Evolutionary conservation across 148 eudicot genomes (phyloP).

Genomic region (Selenicereus undatus): DNA sequence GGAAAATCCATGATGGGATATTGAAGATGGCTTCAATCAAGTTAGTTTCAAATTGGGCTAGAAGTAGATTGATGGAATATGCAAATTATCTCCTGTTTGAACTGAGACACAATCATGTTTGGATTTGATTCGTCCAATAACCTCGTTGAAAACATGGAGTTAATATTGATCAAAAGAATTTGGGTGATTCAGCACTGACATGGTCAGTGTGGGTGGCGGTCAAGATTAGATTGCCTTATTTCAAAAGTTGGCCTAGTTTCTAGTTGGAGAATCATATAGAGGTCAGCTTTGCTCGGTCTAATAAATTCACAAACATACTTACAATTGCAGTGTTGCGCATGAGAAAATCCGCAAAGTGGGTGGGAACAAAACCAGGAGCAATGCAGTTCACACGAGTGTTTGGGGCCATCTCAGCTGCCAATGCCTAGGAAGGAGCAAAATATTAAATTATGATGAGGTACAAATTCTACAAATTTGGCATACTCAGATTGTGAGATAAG

Average conservation of each 20-base stretch:
- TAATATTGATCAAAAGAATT: too few relatives aligned
- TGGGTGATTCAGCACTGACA: not conserved
- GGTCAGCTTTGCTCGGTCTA: not conserved
- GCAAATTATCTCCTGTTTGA: not conserved
- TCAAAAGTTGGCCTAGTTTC: not conserved
- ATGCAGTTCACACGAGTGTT: slow-evolving; percentile 87
- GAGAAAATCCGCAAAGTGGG: slow-evolving; percentile 59
- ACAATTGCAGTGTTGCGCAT: slow-evolving; percentile 46
- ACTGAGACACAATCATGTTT: not conserved
- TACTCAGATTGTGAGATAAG: not conserved
- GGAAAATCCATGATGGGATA: not conserved
- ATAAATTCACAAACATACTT: slow-evolving; percentile 24
- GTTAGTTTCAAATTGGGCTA: not conserved
- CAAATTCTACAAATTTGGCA: not conserved
- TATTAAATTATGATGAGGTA: not conserved
- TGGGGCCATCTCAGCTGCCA: slow-evolving; percentile 92
- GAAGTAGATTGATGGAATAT: not conserved
- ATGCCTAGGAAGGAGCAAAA: slow-evolving; percentile 41
- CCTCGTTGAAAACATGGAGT: too few relatives aligned
- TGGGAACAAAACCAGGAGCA: slow-evolving; percentile 96
- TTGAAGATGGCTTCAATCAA: not conserved
- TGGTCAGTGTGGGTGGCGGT: not conserved
- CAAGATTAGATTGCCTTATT: too few relatives aligned
- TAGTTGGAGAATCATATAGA: not conserved
- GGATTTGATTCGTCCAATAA: not conserved